Base-by-base conservation (phyloP, 73 alveolate genomes). In the Tetrahymena borealis region DNA sequence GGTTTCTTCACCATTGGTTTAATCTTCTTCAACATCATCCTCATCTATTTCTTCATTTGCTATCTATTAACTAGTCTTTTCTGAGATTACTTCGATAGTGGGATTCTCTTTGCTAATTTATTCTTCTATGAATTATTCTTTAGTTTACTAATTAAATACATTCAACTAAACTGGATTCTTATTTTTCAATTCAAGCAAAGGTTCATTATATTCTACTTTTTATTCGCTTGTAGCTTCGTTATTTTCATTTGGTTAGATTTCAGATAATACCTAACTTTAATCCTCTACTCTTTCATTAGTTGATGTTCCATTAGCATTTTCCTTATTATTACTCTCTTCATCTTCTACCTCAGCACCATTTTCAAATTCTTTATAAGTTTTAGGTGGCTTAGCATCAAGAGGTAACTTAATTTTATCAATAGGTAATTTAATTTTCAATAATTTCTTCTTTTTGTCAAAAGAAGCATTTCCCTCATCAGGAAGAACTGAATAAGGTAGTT, bases 401-500 rank as follows among this genome's bases (percentile, higher is more conserved):
- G 85, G 85, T n/a, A 60, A 60, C 16, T 60, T 60, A 60, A 35
- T 24, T 9, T 60, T 60, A 60, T 60, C 85, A 90, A 96, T 93
- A 43, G 99, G 99, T 10, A 95, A 85, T 42, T 94, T 94, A 31
- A 98, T 93, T 32, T 94, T 95, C 11, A 98, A 90, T 7, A 95
- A 90, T 96, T 98, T 98, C 91, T 95, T 96, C 91, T 93, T 91
- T 93, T 98, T 95, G 91, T 98, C 99, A 93, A 96, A 98, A 91
- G 98, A 97, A 6, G 99, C 99, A 20, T 90, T 92, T 42, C 98
- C 99, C 37, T 94, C 90, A 39, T 94, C 98, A 40, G 96, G 96
- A 37, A 97, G 98, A 28, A 98, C 97, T 79, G 96, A 97, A 94
- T 97, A 98, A 32, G 98, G 98, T 91, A 99, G 94, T 60, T 96